Percentiles rank a stretch among this genome's conserved stretches.
These are phyloP conservation scores for Corinectria fuckeliana DNA, from an alignment of 2,329 filamentous ascomycete species.

Conservation along the genomic window DNA sequence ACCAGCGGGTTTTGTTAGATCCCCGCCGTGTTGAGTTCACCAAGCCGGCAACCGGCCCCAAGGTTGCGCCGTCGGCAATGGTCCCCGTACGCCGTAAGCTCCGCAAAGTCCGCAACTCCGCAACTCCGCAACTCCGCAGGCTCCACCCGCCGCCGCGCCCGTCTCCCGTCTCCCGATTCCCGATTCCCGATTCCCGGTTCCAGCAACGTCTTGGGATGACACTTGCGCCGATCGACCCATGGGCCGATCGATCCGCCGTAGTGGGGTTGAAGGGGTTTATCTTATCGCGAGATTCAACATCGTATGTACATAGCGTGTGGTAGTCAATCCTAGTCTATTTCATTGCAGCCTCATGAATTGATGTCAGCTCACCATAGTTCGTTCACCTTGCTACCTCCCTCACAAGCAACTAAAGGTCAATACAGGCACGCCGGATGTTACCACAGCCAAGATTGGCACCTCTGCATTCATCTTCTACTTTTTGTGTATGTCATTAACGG, in stretches of 20 bases:
- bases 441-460: neutral
- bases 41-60: slow-evolving; percentile 19
- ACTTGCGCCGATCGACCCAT: slow-evolving; percentile 9
- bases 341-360: no score
- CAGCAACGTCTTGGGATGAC: neutral
- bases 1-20: neutral
- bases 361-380: no score
- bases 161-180: neutral
- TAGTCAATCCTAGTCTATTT: neutral
- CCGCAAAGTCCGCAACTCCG: slow-evolving; percentile 41
- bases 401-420: neutral
- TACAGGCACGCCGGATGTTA: neutral
- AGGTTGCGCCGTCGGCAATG: slow-evolving; percentile 22
- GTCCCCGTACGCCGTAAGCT: neutral
- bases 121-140: slow-evolving; percentile 33
- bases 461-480: slow-evolving; percentile 10
- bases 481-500: slow-evolving; percentile 8
- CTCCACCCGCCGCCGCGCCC: slow-evolving; percentile 5
- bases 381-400: no score
- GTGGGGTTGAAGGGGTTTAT: neutral
- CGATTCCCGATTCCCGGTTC: neutral
- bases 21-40: neutral
- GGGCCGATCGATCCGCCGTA: neutral
- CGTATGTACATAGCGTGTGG: neutral
- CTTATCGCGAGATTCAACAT: neutral